Evolutionary conservation across 371 early-diverging fungal genomes (phyloP).

Genomic region (Mucor saturninus): DNA sequence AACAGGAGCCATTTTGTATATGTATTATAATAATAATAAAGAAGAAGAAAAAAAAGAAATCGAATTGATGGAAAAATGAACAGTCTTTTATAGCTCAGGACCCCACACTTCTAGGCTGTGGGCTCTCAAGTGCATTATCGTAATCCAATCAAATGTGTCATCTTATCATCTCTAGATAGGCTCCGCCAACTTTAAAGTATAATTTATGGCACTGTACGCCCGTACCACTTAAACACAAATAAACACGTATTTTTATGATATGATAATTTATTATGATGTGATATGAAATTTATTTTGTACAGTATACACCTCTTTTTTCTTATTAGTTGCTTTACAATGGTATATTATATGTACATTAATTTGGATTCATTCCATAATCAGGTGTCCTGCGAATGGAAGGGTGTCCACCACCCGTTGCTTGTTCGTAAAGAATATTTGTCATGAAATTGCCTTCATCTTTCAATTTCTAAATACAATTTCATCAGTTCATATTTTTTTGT

Average conservation of each 20-base stretch:
- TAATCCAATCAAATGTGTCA: not conserved
- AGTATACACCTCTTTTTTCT: not conserved
- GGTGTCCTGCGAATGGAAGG: slow-evolving; percentile 19
- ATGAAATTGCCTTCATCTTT: slow-evolving; percentile 45
- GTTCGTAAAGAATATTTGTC: slow-evolving; percentile 47
- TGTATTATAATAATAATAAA: not conserved
- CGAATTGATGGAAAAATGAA: not conserved
- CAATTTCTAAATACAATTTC: slow-evolving; percentile 25
- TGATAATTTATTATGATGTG: not conserved
- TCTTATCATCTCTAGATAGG: not conserved
- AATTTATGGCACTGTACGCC: not conserved
- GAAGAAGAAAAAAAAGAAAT: slow-evolving; percentile 6
- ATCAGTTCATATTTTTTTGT: not conserved
- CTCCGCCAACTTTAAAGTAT: slow-evolving; percentile 1
- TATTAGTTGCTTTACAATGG: not conserved
- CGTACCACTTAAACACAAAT: not conserved
- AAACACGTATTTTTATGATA: not conserved
- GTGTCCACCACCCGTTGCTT: slow-evolving; percentile 42
- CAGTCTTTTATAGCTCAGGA: not conserved
- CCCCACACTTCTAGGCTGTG: slow-evolving; percentile 4
- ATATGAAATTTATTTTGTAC: not conserved
- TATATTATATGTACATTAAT: slow-evolving; percentile 1
- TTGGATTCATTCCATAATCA: slow-evolving; percentile 17
- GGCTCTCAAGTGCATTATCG: not conserved
- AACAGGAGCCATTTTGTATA: slow-evolving; percentile 13